These are phyloP conservation scores for Agaricus subrufescens DNA, from an alignment of 768 basidiomycete species.

Conservation along the genomic window DNA sequence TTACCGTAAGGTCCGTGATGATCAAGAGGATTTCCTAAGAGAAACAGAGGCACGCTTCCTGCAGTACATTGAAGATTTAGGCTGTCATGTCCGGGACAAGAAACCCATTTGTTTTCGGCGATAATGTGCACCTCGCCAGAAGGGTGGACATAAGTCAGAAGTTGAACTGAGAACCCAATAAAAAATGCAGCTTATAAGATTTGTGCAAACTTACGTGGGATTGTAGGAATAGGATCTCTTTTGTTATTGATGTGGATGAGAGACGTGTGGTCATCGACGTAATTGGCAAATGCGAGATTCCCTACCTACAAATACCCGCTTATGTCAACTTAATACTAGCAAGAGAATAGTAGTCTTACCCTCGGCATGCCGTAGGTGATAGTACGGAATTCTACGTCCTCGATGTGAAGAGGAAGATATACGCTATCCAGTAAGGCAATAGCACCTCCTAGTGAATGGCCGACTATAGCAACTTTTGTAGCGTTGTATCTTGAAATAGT, in stretches of 20 bases:
- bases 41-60: conserved; percentile 40
- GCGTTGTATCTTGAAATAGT: conserved; percentile 31
- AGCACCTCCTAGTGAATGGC: conserved; percentile 50
- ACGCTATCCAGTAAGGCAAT: conserved; percentile 51
- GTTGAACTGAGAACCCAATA: conserved; percentile 19
- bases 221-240: conserved; percentile 35
- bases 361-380: conserved; percentile 41
- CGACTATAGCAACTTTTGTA: conserved; percentile 36
- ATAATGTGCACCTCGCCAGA: conserved; percentile 49
- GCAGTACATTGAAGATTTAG: conserved; percentile 36
- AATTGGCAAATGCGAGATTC: conserved; percentile 58
- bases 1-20: conserved; percentile 34
- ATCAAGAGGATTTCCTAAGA: conserved; percentile 29
- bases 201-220: conserved; percentile 26
- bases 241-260: conserved; percentile 62
- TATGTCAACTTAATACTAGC: conserved; percentile 2
- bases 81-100: conserved; percentile 59
- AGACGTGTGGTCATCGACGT: conserved; percentile 44
- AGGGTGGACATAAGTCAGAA: conserved; percentile 41
- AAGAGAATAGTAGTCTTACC: conserved; percentile 25
- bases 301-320: conserved; percentile 31
- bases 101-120: conserved; percentile 43
- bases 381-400: conserved; percentile 28
- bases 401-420: conserved; percentile 47
- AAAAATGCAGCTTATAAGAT: not conserved